Conservation (phyloP, 2,329 filamentous ascomycete species). For the Penicillium thymicola region DNA sequence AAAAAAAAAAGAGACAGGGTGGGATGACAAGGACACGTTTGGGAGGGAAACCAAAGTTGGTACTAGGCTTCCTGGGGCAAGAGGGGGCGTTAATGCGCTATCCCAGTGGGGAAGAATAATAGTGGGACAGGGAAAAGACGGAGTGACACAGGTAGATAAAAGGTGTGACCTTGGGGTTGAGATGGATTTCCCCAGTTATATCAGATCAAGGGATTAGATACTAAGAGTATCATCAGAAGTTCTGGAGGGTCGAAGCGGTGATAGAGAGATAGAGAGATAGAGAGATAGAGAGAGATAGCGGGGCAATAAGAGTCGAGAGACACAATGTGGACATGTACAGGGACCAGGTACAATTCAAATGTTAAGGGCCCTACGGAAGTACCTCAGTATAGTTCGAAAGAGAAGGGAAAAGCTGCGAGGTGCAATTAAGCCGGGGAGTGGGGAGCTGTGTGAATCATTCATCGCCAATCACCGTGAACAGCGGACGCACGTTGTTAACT, state of each 20-base stretch:
- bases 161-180: constrained; percentile 9
- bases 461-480: constrained; percentile 22
- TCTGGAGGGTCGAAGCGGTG: neutral
- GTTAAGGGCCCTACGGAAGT: neutral
- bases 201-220: neutral
- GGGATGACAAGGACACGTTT: constrained; percentile 3
- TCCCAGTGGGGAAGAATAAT: constrained; percentile 17
- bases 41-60: neutral
- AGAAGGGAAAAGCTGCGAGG: constrained; percentile 10
- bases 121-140: constrained; percentile 17
- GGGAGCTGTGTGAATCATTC: constrained; percentile 14
- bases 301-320: neutral
- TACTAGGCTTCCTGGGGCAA: constrained; percentile 9
- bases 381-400: neutral
- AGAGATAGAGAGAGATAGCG: neutral
- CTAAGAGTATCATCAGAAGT: neutral
- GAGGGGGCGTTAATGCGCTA: constrained; percentile 14
- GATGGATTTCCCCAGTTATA: neutral
- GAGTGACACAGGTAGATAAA: constrained; percentile 15
- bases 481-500: constrained; percentile 19
- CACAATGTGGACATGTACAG: neutral
- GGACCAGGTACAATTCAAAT: constrained; percentile 2
- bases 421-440: constrained; percentile 15
- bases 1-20: neutral
- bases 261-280: neutral